Evolutionary conservation across 2,329 filamentous ascomycete species (phyloP), one percentile per base, ranked within the genome.

Genomic region (Bipolaris victoriae): DNA sequence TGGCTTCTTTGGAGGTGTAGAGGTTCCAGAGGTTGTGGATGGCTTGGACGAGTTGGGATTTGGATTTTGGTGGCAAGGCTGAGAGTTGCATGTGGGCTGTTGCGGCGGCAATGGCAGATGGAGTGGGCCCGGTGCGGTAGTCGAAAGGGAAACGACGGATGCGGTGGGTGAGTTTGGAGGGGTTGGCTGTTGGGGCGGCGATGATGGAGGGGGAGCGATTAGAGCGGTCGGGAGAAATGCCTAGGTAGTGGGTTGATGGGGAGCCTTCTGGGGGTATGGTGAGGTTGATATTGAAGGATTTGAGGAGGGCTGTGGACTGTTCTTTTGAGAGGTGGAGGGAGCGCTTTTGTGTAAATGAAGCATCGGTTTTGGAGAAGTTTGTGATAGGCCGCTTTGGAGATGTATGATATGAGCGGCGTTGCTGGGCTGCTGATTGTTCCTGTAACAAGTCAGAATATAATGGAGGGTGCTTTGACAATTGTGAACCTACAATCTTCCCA

Each of bases 1-100:
- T 85, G 2, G 87, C 88, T 77, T 91, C 88, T 60, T 88, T 88
- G 44, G 82, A 79, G 43, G 77, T 82, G 77, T 88, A 90, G 1
- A 90, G 81, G 26, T 77, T 75, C 63, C 84, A 81, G 10, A 93
- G 80, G 1, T 77, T 77, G 10, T 79, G 71, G 39, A 90, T 76
- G 3, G 90, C 72, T 9, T 74, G 69, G 7, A 77, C 75, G 5
- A 88, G 72, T 22, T 80, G 75, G 2, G 76, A 72, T 58, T 77
- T 77, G 6, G 81, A 78, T 37, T 77, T 76, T 7, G 76, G 76
- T 1, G 80, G 77, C 2, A 76, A 72, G 7, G 80, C 78, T 22
- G 77, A 74, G 35, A 90, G 79, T 48, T 84, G 78, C 18, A 90
- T 71, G 58, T 88, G 80, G 5, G 79, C 70, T 16, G 84, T 74